Evolutionary conservation across 108 stramenopile species (phyloP).

Genomic region (Stephanodiscus minutulus): DNA sequence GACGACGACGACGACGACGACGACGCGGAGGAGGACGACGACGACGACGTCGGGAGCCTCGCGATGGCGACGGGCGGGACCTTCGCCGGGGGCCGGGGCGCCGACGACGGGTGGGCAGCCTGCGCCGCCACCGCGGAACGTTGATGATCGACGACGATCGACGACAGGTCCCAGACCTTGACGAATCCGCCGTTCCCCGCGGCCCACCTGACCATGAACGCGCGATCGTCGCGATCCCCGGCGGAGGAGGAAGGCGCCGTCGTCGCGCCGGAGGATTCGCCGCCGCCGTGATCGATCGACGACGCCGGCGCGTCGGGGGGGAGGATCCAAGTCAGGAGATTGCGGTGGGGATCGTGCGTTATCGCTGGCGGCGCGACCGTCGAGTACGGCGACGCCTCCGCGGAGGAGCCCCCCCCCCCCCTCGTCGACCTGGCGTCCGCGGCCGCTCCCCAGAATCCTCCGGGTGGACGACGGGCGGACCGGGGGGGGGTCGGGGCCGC

Average conservation of each 20-base stretch:
- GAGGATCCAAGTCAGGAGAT: slow-evolving; percentile 63
- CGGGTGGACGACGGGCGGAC: slow-evolving; percentile 2
- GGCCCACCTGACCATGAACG: slow-evolving; percentile 25
- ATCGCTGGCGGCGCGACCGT: slow-evolving; percentile 25
- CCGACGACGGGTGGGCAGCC: slow-evolving; percentile 2
- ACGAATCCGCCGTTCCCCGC: slow-evolving; percentile 46
- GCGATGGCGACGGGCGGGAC: slow-evolving; percentile 38
- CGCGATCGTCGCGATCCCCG: slow-evolving; percentile 26
- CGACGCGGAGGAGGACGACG: slow-evolving; percentile 13
- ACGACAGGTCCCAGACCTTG: slow-evolving; percentile 38
- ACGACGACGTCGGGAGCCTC: slow-evolving; percentile 35
- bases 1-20: slow-evolving; percentile 12
- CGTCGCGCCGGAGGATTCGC: slow-evolving; percentile 23
- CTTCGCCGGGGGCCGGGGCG: slow-evolving; percentile 42
- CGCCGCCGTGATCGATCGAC: slow-evolving; percentile 39
- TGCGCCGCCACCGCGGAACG: not conserved
- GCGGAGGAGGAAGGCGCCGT: no score
- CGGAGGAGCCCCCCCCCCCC: slow-evolving; percentile 14
- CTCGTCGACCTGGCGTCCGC: slow-evolving; percentile 31
- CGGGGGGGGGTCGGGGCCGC: not conserved
- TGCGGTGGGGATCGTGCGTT: slow-evolving; percentile 64
- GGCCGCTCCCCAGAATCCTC: slow-evolving; percentile 14
- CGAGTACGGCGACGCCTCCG: slow-evolving; percentile 57
- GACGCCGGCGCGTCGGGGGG: slow-evolving; percentile 44
- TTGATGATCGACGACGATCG: slow-evolving; percentile 17